These are phyloP conservation scores for Trifolium repens DNA, from an alignment of 306 rosid genomes.

Conservation along the genomic window DNA sequence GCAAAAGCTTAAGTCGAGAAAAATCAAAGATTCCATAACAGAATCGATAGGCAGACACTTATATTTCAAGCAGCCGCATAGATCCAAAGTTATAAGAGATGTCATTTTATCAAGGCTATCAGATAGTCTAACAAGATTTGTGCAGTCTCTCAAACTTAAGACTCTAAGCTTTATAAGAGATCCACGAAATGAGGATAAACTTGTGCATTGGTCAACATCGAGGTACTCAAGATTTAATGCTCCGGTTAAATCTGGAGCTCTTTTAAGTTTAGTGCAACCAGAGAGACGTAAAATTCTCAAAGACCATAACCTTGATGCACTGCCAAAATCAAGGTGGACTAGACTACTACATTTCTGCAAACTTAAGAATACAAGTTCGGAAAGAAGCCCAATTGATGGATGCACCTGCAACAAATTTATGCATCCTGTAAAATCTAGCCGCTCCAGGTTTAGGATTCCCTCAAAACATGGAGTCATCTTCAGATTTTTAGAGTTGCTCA, in stretches of 20 bases:
- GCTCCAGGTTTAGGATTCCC: slow-evolving; percentile 7
- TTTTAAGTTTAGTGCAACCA: slow-evolving; percentile 20
- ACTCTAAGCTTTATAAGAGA: slow-evolving; percentile 4
- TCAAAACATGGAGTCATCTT: slow-evolving; percentile 5
- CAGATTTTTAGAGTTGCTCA: slow-evolving; percentile 36
- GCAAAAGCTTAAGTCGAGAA: neutral
- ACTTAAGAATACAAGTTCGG: slow-evolving; percentile 17
- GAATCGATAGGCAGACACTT: no score
- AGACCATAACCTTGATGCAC: neutral
- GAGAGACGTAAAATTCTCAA: slow-evolving; percentile 5
- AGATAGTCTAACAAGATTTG: neutral
- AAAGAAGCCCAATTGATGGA: neutral
- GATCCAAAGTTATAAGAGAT: neutral
- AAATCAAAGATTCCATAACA: neutral
- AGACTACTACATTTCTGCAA: slow-evolving; percentile 11
- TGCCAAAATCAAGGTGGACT: neutral
- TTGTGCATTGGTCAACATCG: slow-evolving; percentile 30
- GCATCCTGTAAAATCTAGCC: neutral
- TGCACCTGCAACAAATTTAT: neutral
- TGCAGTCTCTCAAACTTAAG: slow-evolving; percentile 1
- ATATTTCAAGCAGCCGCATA: neutral
- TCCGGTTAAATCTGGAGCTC: neutral
- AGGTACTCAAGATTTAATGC: slow-evolving; percentile 25
- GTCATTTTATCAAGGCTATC: neutral
- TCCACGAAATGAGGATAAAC: neutral